phyloP scores from a whole-genome alignment of 2,329 filamentous ascomycete genomes.

The Daldinia sp. region DNA sequence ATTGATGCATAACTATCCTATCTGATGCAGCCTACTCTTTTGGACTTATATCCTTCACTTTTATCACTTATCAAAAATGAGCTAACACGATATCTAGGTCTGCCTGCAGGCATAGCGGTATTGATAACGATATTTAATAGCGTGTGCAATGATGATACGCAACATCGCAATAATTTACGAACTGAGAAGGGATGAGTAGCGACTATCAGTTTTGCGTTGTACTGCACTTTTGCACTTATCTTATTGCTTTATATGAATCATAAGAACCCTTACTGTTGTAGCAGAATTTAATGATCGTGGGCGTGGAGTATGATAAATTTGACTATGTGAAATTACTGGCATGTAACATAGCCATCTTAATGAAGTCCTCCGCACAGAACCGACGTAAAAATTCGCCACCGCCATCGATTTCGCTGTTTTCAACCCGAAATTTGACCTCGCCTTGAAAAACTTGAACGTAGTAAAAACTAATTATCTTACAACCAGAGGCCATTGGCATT shows the following conservation, averaged over 20 bases:
- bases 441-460: too few relatives aligned
- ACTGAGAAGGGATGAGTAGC: constrained; percentile 17
- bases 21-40: constrained; percentile 33
- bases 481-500: too few relatives aligned
- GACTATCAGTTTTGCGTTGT: background rate
- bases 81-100: constrained; percentile 16
- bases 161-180: background rate
- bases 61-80: background rate
- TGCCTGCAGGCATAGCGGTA: background rate
- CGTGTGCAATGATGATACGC: background rate
- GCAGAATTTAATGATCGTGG: too few relatives aligned
- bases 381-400: too few relatives aligned
- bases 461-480: too few relatives aligned
- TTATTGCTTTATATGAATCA: background rate
- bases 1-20: constrained; percentile 43
- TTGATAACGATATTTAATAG: background rate
- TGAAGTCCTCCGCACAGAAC: too few relatives aligned
- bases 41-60: background rate
- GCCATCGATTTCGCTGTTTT: too few relatives aligned
- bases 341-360: too few relatives aligned
- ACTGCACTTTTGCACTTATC: too few relatives aligned
- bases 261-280: background rate
- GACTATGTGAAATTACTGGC: background rate
- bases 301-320: background rate
- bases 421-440: too few relatives aligned